phyloP scores from a whole-genome alignment of 2,329 filamentous ascomycete genomes.

The Aspergillus aculeatinus region DNA sequence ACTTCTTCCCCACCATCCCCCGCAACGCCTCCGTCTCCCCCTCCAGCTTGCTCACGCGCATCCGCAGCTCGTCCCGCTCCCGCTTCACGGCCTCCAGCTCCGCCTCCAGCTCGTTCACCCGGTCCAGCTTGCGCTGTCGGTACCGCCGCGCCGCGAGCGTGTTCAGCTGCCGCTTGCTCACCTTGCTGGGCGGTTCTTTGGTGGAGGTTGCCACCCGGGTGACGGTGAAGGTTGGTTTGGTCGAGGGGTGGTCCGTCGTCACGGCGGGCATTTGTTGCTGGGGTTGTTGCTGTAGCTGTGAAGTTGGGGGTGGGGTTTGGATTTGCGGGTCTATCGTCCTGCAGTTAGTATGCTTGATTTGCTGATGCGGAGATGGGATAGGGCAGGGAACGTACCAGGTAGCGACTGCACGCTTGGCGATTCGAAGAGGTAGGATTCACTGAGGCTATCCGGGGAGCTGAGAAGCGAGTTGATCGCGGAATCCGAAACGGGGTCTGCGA shows the following conservation, averaged over 20 bases:
- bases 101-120: conserved; percentile 33
- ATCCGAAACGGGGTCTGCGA: not conserved
- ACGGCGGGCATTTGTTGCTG: not conserved
- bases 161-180: conserved; percentile 37
- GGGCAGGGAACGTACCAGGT: not conserved
- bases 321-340: not conserved
- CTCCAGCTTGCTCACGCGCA: conserved; percentile 37
- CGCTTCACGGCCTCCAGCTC: conserved; percentile 32
- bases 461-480: not conserved
- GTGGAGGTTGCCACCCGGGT: conserved; percentile 8
- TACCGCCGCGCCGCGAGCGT: conserved; percentile 38
- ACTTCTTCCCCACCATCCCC: conserved; percentile 21
- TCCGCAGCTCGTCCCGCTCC: conserved; percentile 37
- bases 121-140: conserved; percentile 36
- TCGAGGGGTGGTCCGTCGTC: not conserved
- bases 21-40: conserved; percentile 37
- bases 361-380: too few species aligned
- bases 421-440: not conserved
- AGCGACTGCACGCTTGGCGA: conserved; percentile 1
- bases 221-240: not conserved
- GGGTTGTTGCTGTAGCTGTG: not conserved
- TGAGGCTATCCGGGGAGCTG: not conserved
- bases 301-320: not conserved
- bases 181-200: conserved; percentile 19
- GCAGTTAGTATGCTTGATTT: not conserved